phyloP scores from a whole-genome alignment of 345 rosid genomes.

The Hibiscus syriacus region DNA sequence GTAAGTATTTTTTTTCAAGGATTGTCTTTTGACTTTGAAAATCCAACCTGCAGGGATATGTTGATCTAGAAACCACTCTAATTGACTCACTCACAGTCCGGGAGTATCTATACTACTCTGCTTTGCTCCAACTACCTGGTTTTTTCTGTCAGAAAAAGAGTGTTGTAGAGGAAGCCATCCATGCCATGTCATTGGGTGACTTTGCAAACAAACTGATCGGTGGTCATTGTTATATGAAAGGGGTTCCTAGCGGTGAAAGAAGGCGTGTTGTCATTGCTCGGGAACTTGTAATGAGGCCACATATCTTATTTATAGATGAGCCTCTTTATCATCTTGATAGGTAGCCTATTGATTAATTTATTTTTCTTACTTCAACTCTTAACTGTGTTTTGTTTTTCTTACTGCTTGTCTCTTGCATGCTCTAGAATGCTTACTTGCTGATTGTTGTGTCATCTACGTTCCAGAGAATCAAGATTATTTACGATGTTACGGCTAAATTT shows the following conservation, averaged over 20 bases:
- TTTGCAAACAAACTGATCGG: slow-evolving; percentile 93
- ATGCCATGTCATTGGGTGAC: slow-evolving; percentile 85
- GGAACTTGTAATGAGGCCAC: too few species aligned
- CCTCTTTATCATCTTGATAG: slow-evolving; percentile 98
- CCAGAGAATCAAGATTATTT: neutral
- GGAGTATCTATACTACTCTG: slow-evolving; percentile 87
- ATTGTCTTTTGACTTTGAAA: slow-evolving; percentile 12
- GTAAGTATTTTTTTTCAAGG: neutral
- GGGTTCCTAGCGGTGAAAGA: slow-evolving; percentile 85
- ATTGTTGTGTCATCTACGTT: neutral
- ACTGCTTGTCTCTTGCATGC: neutral
- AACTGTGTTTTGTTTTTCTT: too few species aligned
- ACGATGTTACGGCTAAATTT: slow-evolving; percentile 4
- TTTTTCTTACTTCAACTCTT: too few species aligned
- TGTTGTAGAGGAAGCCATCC: too few species aligned
- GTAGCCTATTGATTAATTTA: slow-evolving; percentile 22
- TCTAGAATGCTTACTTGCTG: neutral
- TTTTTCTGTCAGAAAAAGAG: too few species aligned
- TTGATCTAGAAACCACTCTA: slow-evolving; percentile 72
- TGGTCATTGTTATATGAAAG: slow-evolving; percentile 94
- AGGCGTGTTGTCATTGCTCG: too few species aligned
- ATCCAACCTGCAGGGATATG: slow-evolving; percentile 57
- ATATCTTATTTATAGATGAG: slow-evolving; percentile 81
- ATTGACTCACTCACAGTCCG: slow-evolving; percentile 91
- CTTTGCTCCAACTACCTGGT: slow-evolving; percentile 95